Percentiles rank a stretch among this genome's conserved stretches.
These are phyloP conservation scores for Elsinoe ampelina DNA, from an alignment of 2,329 filamentous ascomycete species.

Conservation along the genomic window DNA sequence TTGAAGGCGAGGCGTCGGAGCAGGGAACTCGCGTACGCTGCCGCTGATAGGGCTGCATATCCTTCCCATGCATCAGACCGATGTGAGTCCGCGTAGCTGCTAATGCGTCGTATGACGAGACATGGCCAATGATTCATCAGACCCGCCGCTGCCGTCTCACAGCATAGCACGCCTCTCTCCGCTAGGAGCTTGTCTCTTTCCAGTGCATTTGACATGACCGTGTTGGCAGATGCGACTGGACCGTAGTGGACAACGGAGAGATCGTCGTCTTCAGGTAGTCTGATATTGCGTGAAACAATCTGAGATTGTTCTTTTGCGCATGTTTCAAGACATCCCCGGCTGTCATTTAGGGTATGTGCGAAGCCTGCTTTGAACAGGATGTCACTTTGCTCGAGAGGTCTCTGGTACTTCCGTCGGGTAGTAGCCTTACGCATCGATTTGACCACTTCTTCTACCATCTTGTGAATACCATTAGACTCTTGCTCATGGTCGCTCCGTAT, in stretches of 20 bases:
- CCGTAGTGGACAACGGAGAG: slow-evolving; percentile 19
- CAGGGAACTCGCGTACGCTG: background rate
- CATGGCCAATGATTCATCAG: slow-evolving; percentile 12
- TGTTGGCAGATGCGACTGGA: slow-evolving; percentile 21
- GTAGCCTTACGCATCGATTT: no score
- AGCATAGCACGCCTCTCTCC: slow-evolving; percentile 14
- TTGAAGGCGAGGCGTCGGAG: background rate
- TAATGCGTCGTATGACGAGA: slow-evolving; percentile 13
- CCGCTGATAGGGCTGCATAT: slow-evolving; percentile 9
- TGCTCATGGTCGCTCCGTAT: slow-evolving; percentile 12
- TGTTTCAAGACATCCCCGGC: background rate
- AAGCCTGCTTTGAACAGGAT: no score
- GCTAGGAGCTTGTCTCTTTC: slow-evolving; percentile 12
- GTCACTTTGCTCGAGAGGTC: no score
- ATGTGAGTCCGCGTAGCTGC: slow-evolving; percentile 12
- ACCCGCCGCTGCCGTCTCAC: slow-evolving; percentile 15
- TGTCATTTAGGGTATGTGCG: no score
- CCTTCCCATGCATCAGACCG: slow-evolving; percentile 9
- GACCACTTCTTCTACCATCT: background rate
- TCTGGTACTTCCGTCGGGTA: no score
- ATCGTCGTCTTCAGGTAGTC: background rate
- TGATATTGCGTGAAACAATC: background rate
- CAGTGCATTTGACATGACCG: slow-evolving; percentile 19
- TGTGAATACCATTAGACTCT: background rate
- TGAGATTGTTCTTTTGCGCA: background rate